Base-by-base conservation (phyloP, 306 rosid species). In the Ziziphus jujuba region DNA sequence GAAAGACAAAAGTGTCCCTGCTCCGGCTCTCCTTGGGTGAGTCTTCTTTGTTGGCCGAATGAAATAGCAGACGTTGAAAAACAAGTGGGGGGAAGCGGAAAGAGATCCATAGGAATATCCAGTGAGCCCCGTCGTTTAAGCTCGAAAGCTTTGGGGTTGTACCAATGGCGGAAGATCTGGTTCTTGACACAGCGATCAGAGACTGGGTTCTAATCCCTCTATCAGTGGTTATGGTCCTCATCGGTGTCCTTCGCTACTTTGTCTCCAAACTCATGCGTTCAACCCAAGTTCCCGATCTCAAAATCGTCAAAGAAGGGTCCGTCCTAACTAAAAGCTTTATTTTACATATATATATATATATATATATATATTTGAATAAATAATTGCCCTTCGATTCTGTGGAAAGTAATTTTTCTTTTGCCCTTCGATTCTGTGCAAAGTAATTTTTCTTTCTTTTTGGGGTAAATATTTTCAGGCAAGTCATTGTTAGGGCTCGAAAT, bases 141-240 rank as follows among this genome's bases (percentile, higher is more conserved):
- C 71, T 51, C 58, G 16, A 50, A 63, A 38, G 59, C 43, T 48
- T 25, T 24, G 40, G 70, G 40, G 70, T 34, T 72, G 52, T 72
- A 77, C 52, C 65, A 64, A 93, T 93, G 99, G 97, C 99, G 66
- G 99, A 86, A 83, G 99, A 93, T 86, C 91, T 93, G 56, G 97
- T 93, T 48, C 91, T 93, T 19, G 97, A 93, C 65, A 90, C 99
- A 21, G 96, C 99, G 45, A 93, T 93, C 87, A 90, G 97, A 88
- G 95, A 93, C 44, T 93, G 99, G 99, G 99, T 93, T 6, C 78
- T 93, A 57, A 93, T 93, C 83, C 99, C 99, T 61, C 96, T 93
- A 66, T 93, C 99, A 14, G 92, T 90, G 55, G 99, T 93, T 59
- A 93, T 93, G 99, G 99, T 93, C 43, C 99, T 93, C 40, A 93